Base-by-base conservation (phyloP, 495 filamentous ascomycete genomes). In the Penicillium salamii region DNA sequence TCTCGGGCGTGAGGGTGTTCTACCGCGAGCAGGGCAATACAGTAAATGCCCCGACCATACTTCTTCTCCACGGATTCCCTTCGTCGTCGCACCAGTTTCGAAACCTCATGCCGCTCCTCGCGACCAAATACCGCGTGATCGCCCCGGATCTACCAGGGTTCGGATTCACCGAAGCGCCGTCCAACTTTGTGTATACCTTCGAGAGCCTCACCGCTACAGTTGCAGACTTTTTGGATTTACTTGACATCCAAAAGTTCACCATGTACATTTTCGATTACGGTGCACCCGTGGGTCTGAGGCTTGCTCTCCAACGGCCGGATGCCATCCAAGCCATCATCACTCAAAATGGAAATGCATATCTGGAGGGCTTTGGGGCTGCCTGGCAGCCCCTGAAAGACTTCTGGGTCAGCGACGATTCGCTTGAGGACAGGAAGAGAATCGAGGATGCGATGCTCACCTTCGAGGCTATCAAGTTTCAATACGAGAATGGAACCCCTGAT, bases 221-320 rank as follows among this genome's bases (percentile, higher is more conserved):
- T 5, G 57, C 51, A 5, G 69, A 65, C 6, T 80, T 83, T 47
- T 58, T 81, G 17, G 67, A 72, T 17, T 55, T 62, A 17, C 65
- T 81, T 12, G 52, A 61, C 9, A 66, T 84, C 35, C 55, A 42
- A 7, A 74, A 67, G 28, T 84, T 77, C 62, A 66, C 72, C 14
- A 54, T 85, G 20, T 87, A 83, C 61, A 75, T 86, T 50, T 86
- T 86, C 58, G 83, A 87, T 66, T 86, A 85, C 62, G 83, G 83
- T 29, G 80, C 83, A 0, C 81, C 83, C 0, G 70, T 69, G 11
- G 82, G 72, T 3, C 61, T 84, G 8, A 70, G 78, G 5, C 62
- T 85, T 8, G 80, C 82, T 0, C 67, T 84, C 7, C 41, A 70
- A 18, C 65, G 74, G 3, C 75, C 77, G 0, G 52, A 73, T 5